phyloP scores from a whole-genome alignment of 306 rosid species.

The Cucurbita maxima region DNA sequence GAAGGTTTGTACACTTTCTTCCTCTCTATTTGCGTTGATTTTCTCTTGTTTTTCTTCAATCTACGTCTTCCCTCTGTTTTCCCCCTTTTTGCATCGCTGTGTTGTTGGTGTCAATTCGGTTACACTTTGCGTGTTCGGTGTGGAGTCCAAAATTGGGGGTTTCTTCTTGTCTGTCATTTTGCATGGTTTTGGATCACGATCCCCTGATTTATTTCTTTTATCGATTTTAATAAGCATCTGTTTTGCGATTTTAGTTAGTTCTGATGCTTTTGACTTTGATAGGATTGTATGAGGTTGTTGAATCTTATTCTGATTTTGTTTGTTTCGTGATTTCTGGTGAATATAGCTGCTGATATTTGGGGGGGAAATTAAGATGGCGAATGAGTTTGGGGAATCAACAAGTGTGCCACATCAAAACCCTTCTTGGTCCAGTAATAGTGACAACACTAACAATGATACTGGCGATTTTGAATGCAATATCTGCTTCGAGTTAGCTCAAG shows the following conservation, averaged over 20 bases:
- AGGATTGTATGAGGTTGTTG: background rate
- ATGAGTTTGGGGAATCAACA: conserved; percentile 54
- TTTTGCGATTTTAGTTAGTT: background rate
- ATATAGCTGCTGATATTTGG: background rate
- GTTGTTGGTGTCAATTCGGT: background rate
- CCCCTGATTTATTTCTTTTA: background rate
- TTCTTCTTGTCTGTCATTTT: background rate
- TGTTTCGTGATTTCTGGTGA: background rate
- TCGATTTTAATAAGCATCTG: background rate
- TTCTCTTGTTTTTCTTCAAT: background rate
- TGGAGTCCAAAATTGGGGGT: background rate
- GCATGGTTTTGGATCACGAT: background rate
- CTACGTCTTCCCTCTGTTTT: background rate
- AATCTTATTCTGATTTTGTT: background rate
- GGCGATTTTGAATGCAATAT: conserved; percentile 94
- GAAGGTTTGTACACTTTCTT: background rate
- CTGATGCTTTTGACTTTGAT: background rate
- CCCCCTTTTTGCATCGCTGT: background rate
- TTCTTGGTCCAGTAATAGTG: conserved; percentile 26
- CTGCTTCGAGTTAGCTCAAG: conserved; percentile 85
- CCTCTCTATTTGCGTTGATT: background rate
- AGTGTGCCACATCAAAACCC: conserved; percentile 34
- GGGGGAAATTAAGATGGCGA: conserved; percentile 24
- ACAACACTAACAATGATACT: conserved; percentile 31
- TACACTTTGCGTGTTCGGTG: too few relatives aligned